Evolutionary conservation across 345 rosid genomes (phyloP), one percentile per base, ranked within the genome.

Genomic region (Microthlaspi erraticum): DNA sequence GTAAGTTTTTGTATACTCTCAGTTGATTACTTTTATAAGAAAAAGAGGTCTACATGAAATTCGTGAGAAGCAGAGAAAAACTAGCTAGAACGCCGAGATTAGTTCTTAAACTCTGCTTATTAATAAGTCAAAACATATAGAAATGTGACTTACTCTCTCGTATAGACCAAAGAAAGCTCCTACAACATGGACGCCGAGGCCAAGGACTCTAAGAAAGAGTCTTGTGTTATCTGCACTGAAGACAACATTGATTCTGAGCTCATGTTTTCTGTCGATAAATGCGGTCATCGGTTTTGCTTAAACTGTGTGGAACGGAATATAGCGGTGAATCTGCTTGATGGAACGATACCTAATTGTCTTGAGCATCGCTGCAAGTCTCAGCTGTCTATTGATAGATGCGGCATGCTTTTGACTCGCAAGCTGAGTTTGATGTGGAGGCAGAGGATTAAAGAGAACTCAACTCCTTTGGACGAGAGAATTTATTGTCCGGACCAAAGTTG

Each of bases 401-500:
- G 33, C 11, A 78, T 66, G 17, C 79, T 91, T 75, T 70, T 91
- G 88, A 79, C 78, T 4, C 74, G 81, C 49, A 83, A 86, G 60
- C 64, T 85, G 43, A 37, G 80, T 17, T 82, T 84, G 56, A 81
- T 57, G 23, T 70, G 85, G 89, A 70, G 32, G 46, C 72, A 75
- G 39, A 78, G 83, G 71, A 75, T 48, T 58, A 79, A 69, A 78
- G 93, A 88, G 78, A 87, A 87, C 34, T 79, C 81, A 5, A 81
- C 86, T 71, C 83, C 89, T 43, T 73, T 49, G 18, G 4, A 67
- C 0, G 88, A 87, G 46, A 88, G 76, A 71, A 50, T 88, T 63
- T 91, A 91, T 51, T 91, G 96, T 71, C 91, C 93, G 13, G 76
- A 78, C 82, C 90, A 83, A 3, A 81, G 41, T 48, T 91, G 97